Percentiles rank a stretch among this genome's conserved stretches.
phyloP scores from a whole-genome alignment of 768 basidiomycete species.

The Dentipellis fragilis region DNA sequence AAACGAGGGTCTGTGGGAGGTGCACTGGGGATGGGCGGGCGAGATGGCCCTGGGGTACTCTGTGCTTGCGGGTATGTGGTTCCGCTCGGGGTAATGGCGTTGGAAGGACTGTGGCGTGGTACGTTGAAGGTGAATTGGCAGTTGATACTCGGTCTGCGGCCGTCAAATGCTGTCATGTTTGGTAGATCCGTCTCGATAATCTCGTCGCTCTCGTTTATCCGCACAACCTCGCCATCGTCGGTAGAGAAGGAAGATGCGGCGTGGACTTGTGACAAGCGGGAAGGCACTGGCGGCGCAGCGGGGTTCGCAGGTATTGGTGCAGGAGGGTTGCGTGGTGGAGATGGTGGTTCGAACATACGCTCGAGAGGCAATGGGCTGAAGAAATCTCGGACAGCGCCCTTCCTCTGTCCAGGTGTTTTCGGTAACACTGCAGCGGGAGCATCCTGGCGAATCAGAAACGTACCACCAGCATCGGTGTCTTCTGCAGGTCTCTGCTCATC shows the following conservation, averaged over 20 bases:
- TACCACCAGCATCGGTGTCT: slow-evolving; percentile 38
- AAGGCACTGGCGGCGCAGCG: slow-evolving; percentile 19
- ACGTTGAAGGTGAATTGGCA: slow-evolving; percentile 70
- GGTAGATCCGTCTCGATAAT: slow-evolving; percentile 42
- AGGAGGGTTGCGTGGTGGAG: slow-evolving; percentile 42
- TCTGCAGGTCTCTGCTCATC: slow-evolving; percentile 2
- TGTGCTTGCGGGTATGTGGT: slow-evolving; percentile 39
- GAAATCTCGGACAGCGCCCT: slow-evolving; percentile 62
- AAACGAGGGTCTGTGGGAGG: slow-evolving; percentile 63
- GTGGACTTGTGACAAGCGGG: slow-evolving; percentile 29
- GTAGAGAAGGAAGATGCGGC: slow-evolving; percentile 12
- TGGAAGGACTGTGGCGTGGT: slow-evolving; percentile 32
- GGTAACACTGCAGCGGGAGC: slow-evolving; percentile 47
- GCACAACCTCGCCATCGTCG: slow-evolving; percentile 10
- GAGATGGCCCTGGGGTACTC: slow-evolving; percentile 42
- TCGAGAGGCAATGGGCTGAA: slow-evolving; percentile 85
- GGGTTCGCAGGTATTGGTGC: slow-evolving; percentile 13
- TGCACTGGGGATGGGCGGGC: slow-evolving; percentile 20
- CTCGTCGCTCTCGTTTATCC: slow-evolving; percentile 26
- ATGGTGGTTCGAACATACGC: slow-evolving; percentile 90
- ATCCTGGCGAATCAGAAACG: slow-evolving; percentile 69
- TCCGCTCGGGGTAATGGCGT: slow-evolving; percentile 12
- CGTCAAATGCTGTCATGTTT: slow-evolving; percentile 30
- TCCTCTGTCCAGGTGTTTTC: slow-evolving; percentile 59
- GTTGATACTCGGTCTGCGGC: slow-evolving; percentile 35